Evolutionary conservation across 1,284 basidiomycete genomes (phyloP), one percentile per base, ranked within the genome.

Genomic region (Ceratobasidium sp.): DNA sequence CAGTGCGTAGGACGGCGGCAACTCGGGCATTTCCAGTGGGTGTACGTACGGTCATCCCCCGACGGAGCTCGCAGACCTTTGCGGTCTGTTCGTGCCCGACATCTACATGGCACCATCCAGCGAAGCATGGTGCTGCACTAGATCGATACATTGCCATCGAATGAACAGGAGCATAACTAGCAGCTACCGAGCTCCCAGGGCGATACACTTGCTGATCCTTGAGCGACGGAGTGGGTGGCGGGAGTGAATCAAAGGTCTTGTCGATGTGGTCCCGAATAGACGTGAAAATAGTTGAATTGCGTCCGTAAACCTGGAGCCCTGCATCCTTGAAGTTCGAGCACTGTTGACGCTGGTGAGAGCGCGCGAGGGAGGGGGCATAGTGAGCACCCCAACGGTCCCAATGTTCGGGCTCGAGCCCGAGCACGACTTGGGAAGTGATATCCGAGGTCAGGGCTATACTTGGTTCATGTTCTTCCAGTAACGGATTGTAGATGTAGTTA

Each of bases 281-380:
- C 28, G 30, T 66, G 50, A 77, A 77, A 2, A 76, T 30, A 14
- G 64, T 9, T 7, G 76, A 77, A 35, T 76, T 49, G 3, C 63
- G 55, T 23, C 76, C 76, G 50, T 77, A 77, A 2, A 75, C 35
- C 44, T 75, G 74, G 13, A 76, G 66, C 23, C 76, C 76, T 18
- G 66, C 63, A 44, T 77, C 76, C 49, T 76, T 77, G 61, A 77
- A 77, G 59, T 77, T 77, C 21, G 57, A 44, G 54, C 76, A 77
- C 21, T 76, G 73, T 47, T 77, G 75, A 28, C 76, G 75, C 49
- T 76, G 76, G 46, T 77, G 76, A 2, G 76, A 67, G 16, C 76
- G 75, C 9, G 76, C 73, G 32, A 77, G 49, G 18, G 74, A 76
- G 23, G 71, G 76, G 46, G 75, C 47, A 44, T 77, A 77, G 58